Percentiles rank a stretch among this genome's conserved stretches.
Conservation (phyloP, 176 grass and related monocot species). For the Otatea glauca region DNA sequence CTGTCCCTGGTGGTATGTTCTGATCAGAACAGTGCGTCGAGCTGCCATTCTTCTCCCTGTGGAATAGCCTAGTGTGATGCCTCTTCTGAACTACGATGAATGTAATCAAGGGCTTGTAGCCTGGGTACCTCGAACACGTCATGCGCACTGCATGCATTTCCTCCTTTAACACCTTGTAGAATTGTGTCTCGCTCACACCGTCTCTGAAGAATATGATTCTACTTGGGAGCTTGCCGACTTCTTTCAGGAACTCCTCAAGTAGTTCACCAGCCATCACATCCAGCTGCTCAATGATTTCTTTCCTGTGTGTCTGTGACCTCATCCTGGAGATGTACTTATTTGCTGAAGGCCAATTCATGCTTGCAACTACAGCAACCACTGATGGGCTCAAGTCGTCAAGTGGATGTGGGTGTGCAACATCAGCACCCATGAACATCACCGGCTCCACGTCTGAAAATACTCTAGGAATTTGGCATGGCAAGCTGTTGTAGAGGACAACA, state of each 20-base stretch:
- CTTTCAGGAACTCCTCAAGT: slow-evolving; percentile 73
- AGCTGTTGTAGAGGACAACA: slow-evolving; percentile 70
- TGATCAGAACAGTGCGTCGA: slow-evolving; percentile 59
- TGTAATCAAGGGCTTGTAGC: slow-evolving; percentile 72
- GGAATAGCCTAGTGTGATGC: slow-evolving; percentile 91
- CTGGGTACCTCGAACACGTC: slow-evolving; percentile 57
- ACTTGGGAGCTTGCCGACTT: slow-evolving; percentile 70
- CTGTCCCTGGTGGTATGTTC: slow-evolving; percentile 90
- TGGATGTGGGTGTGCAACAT: slow-evolving; percentile 94
- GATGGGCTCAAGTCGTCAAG: slow-evolving; percentile 90
- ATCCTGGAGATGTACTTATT: slow-evolving; percentile 94
- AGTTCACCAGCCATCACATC: slow-evolving; percentile 74
- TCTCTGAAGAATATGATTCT: slow-evolving; percentile 95
- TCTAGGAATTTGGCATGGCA: slow-evolving; percentile 80
- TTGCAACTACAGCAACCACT: slow-evolving; percentile 85
- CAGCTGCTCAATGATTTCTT: slow-evolving; percentile 89
- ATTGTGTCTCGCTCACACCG: slow-evolving; percentile 88
- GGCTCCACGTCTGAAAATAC: slow-evolving; percentile 72
- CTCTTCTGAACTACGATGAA: slow-evolving; percentile 92
- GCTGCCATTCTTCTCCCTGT: slow-evolving; percentile 45
- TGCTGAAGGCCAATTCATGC: slow-evolving; percentile 89
- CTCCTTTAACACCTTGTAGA: slow-evolving; percentile 87
- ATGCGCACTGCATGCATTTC: slow-evolving; percentile 70
- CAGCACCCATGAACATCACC: slow-evolving; percentile 94
- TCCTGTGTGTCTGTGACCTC: slow-evolving; percentile 89